Evolutionary conservation across 2,329 filamentous ascomycete species (phyloP), one percentile per base, ranked within the genome.

Genomic region (Aspergillus aculeatus): DNA sequence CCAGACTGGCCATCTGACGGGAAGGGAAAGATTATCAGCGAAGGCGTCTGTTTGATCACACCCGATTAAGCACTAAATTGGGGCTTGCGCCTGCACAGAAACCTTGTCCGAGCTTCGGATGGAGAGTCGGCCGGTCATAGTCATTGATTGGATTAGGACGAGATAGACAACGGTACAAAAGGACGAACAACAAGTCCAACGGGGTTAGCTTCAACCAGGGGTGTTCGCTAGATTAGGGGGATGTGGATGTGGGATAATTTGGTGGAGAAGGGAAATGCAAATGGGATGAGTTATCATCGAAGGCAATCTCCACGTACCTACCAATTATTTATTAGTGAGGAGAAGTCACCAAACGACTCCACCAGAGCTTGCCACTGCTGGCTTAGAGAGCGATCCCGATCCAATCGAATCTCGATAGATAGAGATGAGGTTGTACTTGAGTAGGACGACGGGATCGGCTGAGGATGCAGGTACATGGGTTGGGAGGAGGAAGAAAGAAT

Each of bases 191-290:
- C 38, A 19, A 44, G 14, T 9, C 32, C 63, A 62, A 60, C 53
- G 55, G 54, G 48, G 47, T 64, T 65, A 65, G 63, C 57, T 59
- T 59, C 54, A 32, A 59, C 62, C 68, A 71, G 69, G 70, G 71
- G 69, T 64, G 70, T 73, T 73, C 69, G 66, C 71, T 69, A 10
- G 14, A 35, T 35, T 35, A 71, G 69, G 66, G 67, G 44, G 29
- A 26, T 19, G 26, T 23, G 38, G 50, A 50, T 54, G 64, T 64
- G 59, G 54, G 62, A 67, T 65, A 7, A 9, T 29, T 10, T 29
- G 26, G 26, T 29, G 26, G 26, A 7, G 26, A 29, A 29, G 26
- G 7, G 26, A 2, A 70, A 70, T 4, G 68, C 68, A 72, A 72
- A 59, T 62, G 64, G 57, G 67, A 35, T 29, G 26, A 29, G 9